Percentiles rank a stretch among this genome's conserved stretches.
These are phyloP conservation scores for Irpex sp. DNA, from an alignment of 1,284 basidiomycete species.

Conservation along the genomic window DNA sequence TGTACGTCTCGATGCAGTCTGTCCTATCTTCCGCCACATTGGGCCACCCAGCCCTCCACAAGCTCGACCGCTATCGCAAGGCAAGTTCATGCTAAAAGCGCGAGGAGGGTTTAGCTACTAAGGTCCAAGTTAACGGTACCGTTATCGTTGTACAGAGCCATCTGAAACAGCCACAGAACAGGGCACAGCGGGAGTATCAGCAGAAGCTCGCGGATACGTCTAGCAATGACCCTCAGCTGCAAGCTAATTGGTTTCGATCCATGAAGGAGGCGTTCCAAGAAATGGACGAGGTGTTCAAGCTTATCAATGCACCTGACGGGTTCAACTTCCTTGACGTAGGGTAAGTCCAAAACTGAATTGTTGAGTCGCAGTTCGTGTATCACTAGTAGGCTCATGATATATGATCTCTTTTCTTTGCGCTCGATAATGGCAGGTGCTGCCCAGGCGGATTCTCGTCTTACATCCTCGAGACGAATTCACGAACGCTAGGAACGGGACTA, in stretches of 20 bases:
- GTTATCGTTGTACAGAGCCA: neutral
- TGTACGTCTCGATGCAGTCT: neutral
- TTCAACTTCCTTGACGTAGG: slow-evolving; percentile 26
- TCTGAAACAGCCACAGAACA: neutral
- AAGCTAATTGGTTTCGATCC: slow-evolving; percentile 8
- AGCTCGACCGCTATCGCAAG: neutral
- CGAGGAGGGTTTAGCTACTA: neutral
- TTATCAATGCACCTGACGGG: slow-evolving; percentile 14
- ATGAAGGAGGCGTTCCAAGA: slow-evolving; percentile 23
- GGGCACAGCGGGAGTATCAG: neutral
- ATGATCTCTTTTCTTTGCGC: no score
- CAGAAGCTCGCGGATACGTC: neutral
- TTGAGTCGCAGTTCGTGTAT: no score
- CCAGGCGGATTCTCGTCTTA: slow-evolving; percentile 28
- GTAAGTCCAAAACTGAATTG: slow-evolving; percentile 7
- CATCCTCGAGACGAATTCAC: slow-evolving; percentile 20
- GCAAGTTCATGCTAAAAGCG: neutral
- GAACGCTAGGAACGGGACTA: slow-evolving; percentile 22
- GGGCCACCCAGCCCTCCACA: neutral
- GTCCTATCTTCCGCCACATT: neutral
- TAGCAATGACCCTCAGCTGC: neutral
- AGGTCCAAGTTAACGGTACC: neutral
- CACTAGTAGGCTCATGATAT: no score
- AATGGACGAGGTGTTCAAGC: slow-evolving; percentile 19
- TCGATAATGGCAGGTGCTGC: slow-evolving; percentile 16